These are phyloP conservation scores for Dactylellina leptospora DNA, from an alignment of 2,329 filamentous ascomycete genomes.

Conservation along the genomic window DNA sequence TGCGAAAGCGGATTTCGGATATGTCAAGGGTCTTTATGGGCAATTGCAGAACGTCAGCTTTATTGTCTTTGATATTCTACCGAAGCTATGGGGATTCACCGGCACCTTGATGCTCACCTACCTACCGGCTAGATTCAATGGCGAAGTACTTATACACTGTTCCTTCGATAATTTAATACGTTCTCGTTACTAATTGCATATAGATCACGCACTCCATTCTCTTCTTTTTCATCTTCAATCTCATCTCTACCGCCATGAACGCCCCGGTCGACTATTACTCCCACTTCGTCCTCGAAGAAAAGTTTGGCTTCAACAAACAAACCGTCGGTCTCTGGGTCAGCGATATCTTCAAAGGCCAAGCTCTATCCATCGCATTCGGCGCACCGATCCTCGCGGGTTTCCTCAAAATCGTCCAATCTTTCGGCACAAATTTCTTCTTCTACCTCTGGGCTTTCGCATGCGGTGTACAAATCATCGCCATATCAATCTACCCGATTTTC, in stretches of 20 bases:
- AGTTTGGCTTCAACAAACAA: slow-evolving; percentile 99
- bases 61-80: slow-evolving; percentile 89
- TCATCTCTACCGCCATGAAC: slow-evolving; percentile 80
- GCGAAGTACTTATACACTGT: slow-evolving; percentile 66
- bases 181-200: not conserved
- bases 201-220: slow-evolving; percentile 85
- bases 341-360: slow-evolving; percentile 90
- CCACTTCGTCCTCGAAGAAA: slow-evolving; percentile 94
- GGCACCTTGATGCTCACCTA: slow-evolving; percentile 77
- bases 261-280: slow-evolving; percentile 88
- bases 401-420: slow-evolving; percentile 91
- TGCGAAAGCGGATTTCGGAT: slow-evolving; percentile 89
- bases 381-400: slow-evolving; percentile 91
- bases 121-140: slow-evolving; percentile 79
- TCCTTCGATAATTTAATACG: not conserved
- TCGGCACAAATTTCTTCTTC: slow-evolving; percentile 94
- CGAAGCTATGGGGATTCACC: slow-evolving; percentile 85
- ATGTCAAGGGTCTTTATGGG: slow-evolving; percentile 81
- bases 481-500: slow-evolving; percentile 92
- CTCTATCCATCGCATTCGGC: slow-evolving; percentile 79
- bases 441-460: slow-evolving; percentile 96
- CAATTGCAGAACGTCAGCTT: slow-evolving; percentile 89
- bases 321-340: slow-evolving; percentile 85
- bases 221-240: slow-evolving; percentile 86
- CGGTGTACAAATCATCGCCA: slow-evolving; percentile 88